phyloP scores from a whole-genome alignment of 352 stramenopile genomes.

The Globisporangium irregulare region DNA sequence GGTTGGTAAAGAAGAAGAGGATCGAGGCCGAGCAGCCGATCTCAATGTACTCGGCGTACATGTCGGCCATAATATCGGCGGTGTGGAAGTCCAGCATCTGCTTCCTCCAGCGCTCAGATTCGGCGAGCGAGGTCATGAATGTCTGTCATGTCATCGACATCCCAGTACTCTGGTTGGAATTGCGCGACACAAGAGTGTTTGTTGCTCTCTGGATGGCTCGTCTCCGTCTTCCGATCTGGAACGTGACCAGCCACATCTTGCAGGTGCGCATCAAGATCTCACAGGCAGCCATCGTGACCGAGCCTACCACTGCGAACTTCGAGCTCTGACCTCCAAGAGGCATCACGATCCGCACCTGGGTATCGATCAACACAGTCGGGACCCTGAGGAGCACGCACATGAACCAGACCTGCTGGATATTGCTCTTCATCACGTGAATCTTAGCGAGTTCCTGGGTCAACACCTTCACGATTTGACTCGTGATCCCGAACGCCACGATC shows the following conservation, averaged over 20 bases:
- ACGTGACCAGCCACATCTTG: slow-evolving; percentile 19
- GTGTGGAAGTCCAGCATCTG: slow-evolving; percentile 22
- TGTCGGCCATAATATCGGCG: slow-evolving; percentile 37
- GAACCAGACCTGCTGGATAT: slow-evolving; percentile 27
- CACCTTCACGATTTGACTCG: slow-evolving; percentile 2
- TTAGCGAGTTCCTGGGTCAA: slow-evolving; percentile 27
- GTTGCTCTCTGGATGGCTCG: background rate
- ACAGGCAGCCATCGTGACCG: slow-evolving; percentile 25
- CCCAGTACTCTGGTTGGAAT: background rate
- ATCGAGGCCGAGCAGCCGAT: slow-evolving; percentile 46
- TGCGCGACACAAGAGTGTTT: background rate
- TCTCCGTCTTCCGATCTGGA: background rate
- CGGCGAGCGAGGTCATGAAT: background rate
- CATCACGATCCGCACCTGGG: slow-evolving; percentile 32
- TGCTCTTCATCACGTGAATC: slow-evolving; percentile 24
- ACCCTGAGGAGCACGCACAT: slow-evolving; percentile 36
- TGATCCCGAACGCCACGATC: background rate
- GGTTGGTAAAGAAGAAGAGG: slow-evolving; percentile 30
- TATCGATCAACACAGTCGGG: slow-evolving; percentile 44
- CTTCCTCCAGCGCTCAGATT: slow-evolving; percentile 3
- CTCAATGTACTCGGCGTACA: slow-evolving; percentile 50
- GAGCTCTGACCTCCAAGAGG: slow-evolving; percentile 26
- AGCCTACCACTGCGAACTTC: slow-evolving; percentile 17
- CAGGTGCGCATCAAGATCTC: slow-evolving; percentile 27
- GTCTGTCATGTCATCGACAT: background rate